These are phyloP conservation scores for Tolypocladium tundrense DNA, from an alignment of 2,329 filamentous ascomycete species.

Conservation along the genomic window DNA sequence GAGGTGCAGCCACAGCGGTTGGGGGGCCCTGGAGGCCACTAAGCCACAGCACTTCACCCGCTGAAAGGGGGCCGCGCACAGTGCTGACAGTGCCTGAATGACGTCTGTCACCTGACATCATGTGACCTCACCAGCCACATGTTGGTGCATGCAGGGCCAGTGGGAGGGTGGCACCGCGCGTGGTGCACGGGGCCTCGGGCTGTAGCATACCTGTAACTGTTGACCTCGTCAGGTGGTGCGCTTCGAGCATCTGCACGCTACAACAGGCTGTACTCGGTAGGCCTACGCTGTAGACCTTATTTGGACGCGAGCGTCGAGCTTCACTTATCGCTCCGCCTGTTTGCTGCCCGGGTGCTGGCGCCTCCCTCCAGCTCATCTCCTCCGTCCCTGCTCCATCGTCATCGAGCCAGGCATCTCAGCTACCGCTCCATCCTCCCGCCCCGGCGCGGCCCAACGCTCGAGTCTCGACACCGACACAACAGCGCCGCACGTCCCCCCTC, in stretches of 20 bases:
- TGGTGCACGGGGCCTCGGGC: background rate
- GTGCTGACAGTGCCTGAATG: background rate
- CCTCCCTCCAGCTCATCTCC: slow-evolving; percentile 1
- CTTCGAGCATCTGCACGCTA: background rate
- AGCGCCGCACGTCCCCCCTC: background rate
- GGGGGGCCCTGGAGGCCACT: background rate
- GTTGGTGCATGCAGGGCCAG: background rate
- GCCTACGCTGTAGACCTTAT: background rate
- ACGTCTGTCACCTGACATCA: slow-evolving; percentile 13
- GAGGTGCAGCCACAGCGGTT: background rate
- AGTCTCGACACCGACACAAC: background rate
- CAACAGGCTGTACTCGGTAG: background rate
- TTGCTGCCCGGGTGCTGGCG: slow-evolving; percentile 8
- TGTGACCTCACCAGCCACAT: slow-evolving; percentile 21
- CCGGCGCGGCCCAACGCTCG: background rate
- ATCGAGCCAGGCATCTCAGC: background rate
- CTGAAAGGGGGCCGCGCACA: background rate
- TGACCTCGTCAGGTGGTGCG: background rate
- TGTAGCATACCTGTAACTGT: background rate
- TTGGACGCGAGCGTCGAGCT: background rate
- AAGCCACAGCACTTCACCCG: background rate
- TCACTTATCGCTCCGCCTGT: background rate
- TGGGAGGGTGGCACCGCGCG: background rate
- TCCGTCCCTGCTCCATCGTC: background rate
- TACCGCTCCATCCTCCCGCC: background rate